Evolutionary conservation across 169 alveolate species (phyloP).

Genomic region (Miamiensis avidus): DNA sequence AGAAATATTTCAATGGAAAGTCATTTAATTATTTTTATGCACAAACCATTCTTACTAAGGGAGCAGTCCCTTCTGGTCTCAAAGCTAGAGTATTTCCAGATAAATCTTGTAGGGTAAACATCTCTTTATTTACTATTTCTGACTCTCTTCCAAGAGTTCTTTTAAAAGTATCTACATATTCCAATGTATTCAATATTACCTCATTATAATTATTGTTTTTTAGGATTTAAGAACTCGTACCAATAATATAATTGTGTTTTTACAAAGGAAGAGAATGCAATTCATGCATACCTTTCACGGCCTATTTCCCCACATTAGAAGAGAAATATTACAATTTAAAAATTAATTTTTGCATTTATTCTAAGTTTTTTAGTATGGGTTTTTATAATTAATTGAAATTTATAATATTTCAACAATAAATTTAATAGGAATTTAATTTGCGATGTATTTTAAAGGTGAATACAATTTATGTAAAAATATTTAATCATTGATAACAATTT

Average conservation of each 20-base stretch:
- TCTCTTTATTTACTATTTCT: slow-evolving; percentile 42
- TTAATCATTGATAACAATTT: no score
- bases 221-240: neutral
- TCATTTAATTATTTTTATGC: neutral
- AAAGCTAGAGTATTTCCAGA: slow-evolving; percentile 20
- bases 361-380: no score
- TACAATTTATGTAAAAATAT: no score
- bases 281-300: neutral
- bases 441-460: no score
- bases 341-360: no score
- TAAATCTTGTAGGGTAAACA: slow-evolving; percentile 25
- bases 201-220: neutral
- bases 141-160: slow-evolving; percentile 2
- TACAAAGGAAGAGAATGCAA: neutral
- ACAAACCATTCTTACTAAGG: slow-evolving; percentile 3
- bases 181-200: neutral
- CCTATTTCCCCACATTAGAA: neutral
- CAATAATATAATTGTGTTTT: neutral
- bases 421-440: no score
- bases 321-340: no score
- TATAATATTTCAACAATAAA: no score
- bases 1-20: neutral
- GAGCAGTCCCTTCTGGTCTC: slow-evolving; percentile 50
- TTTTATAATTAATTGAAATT: no score
- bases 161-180: neutral